Percentiles rank a stretch among this genome's conserved stretches.
phyloP scores from a whole-genome alignment of 2,329 filamentous ascomycete species.

The Sphaerulina populicola region DNA sequence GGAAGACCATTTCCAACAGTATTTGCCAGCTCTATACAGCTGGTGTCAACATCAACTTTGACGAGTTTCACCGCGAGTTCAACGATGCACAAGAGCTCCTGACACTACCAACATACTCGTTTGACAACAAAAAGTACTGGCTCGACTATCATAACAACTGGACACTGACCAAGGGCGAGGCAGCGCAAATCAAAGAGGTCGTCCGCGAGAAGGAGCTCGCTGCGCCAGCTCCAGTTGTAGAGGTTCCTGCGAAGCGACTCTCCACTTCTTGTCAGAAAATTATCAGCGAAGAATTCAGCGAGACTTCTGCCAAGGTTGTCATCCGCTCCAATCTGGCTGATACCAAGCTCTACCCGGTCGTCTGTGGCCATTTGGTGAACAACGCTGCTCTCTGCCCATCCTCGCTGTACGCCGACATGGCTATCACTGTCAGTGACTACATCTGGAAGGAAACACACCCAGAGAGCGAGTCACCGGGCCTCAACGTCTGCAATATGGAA shows the following conservation, averaged over 20 bases:
- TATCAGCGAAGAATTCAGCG: conserved; percentile 54
- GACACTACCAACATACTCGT: conserved; percentile 60
- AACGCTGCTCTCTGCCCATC: conserved; percentile 59
- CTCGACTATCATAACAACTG: conserved; percentile 64
- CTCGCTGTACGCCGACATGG: conserved; percentile 56
- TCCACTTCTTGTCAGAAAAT: conserved; percentile 59
- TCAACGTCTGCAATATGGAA: conserved; percentile 60
- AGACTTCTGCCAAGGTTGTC: conserved; percentile 51
- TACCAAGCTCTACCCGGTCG: conserved; percentile 53
- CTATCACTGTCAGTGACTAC: conserved; percentile 58
- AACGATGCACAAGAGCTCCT: conserved; percentile 51
- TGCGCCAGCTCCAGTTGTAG: conserved; percentile 34
- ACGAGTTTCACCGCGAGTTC: conserved; percentile 59
- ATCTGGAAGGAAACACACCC: conserved; percentile 57
- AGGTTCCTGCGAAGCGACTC: conserved; percentile 46
- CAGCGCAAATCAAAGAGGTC: conserved; percentile 34
- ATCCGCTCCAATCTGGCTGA: conserved; percentile 60
- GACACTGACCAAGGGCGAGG: conserved; percentile 60
- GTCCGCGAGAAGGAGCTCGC: conserved; percentile 33
- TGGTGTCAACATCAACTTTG: conserved; percentile 60
- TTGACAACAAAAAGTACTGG: conserved; percentile 66
- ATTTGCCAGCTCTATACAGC: conserved; percentile 53
- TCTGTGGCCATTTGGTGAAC: conserved; percentile 60
- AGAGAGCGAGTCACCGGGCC: conserved; percentile 47
- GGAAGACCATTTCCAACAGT: conserved; percentile 54